Base-by-base conservation (phyloP, 2,329 filamentous ascomycete species). In the Spiromastix sp. region DNA sequence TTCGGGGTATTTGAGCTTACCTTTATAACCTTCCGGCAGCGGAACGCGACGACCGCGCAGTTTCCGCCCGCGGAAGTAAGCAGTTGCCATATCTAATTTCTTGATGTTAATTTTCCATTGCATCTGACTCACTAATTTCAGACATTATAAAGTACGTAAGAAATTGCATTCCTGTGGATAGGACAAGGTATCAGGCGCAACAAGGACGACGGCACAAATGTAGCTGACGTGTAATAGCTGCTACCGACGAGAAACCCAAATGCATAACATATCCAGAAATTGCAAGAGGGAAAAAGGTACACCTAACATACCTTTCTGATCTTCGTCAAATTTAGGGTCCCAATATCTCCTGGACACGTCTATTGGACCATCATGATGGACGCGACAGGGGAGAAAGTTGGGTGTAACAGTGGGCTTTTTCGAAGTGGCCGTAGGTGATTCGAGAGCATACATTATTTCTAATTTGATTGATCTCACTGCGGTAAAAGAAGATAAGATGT, bases 41-140 rank as follows among this genome's bases (percentile, higher is more conserved):
- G 67, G 64, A 3, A 91, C 57, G 1, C 64, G 51, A 42, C 74
- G 79, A 27, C 83, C 85, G 30, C 76, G 69, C 1, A 95, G 68
- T 52, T 82, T 87, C 32, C 85, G 76, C 21, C 87, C 87, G 42
- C 87, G 79, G 44, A 93, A 81, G 51, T 87, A 81, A 17, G 78
- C 68, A 2, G 68, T 72, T 25, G 61, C 63, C n/a, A 36, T 26
- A n/a, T 37, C 39, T 43, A 17, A 15, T 19, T 11, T n/a, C 11
- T 10, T 20, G 37, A 28, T 15, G 40, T 37, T 29, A 30, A 20
- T 12, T 12, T 26, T 29, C 30, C 17, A 27, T 12, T 5, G 12
- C 25, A 12, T 25, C n/a, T n/a, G 22, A 25, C 22, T 12, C 22
- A 12, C 12, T 10, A 25, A 25, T 10, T 25, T 4, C 22, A 29